Evolutionary conservation across 805 yeast genomes (phyloP), one percentile per base, ranked within the genome.

Genomic region (Candida hungchunana): DNA sequence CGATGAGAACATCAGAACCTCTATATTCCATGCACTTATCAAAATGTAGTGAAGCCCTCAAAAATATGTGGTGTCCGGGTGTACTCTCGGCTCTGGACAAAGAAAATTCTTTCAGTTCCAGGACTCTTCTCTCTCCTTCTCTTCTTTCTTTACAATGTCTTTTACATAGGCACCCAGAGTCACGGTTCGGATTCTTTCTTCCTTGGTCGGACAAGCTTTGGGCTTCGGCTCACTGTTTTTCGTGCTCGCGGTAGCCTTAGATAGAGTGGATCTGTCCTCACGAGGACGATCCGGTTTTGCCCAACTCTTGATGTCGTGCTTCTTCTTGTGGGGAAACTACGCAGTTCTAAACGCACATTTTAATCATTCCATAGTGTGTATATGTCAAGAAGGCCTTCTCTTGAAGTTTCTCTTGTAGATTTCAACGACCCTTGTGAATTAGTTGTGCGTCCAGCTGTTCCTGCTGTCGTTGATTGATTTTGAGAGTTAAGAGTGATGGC

Each of bases 201-300:
- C 62, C 41, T 50, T 60, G 61, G 56, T 50, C 58, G 55, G 53
- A 50, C 62, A 53, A 48, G 43, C 20, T 5, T 27, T 24, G 37
- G 42, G 39, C n/a, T 33, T 22, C 26, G 22, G 29, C 36, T 32
- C 39, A 16, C 22, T 6, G 32, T 22, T 51, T 65, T 73, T 73
- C 85, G 95, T 84, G 95, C 95, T 84, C 89, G 93, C 93, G 93
- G 83, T 65, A 67, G 84, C 83, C 93, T 82, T 73, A 84, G 89
- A 84, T 63, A 36, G 41, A 48, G 12, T 13, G 51, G 46, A 38
- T 27, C 15, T 17, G 11, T 14, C 16, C 18, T 10, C 20, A 14
- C 12, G 12, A 22, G 19, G 34, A 31, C 11, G 22, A 34, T 28
- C 34, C 18, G 48, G 62, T 62, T 63, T 64, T 68, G 80, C 68